phyloP scores from a whole-genome alignment of 345 rosid species.

The Citrus sinensis region DNA sequence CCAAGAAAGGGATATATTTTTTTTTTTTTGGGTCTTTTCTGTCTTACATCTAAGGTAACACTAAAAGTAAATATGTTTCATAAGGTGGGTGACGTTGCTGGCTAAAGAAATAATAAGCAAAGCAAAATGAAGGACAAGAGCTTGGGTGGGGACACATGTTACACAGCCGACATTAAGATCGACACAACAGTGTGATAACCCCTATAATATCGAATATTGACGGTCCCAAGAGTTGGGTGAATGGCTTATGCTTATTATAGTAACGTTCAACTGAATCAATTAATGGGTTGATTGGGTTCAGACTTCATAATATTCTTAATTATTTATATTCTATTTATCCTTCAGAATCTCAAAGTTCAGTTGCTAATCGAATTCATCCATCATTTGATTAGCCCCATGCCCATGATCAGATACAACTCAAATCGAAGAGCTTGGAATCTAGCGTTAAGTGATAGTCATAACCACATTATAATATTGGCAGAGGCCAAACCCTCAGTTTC shows the following conservation, averaged over 20 bases:
- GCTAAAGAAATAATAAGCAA: background rate
- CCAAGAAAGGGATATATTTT: background rate
- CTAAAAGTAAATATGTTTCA: too few species aligned
- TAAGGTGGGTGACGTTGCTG: too few species aligned
- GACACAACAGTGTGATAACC: background rate
- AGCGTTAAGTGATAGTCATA: background rate
- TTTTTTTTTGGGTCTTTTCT: background rate
- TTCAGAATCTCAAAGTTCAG: background rate
- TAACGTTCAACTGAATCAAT: background rate
- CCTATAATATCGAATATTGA: background rate
- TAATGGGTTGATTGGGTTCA: background rate
- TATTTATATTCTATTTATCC: background rate
- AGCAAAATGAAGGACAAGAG: background rate
- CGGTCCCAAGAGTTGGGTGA: background rate
- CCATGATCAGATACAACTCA: background rate
- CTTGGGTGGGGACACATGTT: background rate
- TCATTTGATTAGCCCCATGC: background rate
- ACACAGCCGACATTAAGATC: conserved; percentile 6
- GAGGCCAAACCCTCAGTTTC: background rate
- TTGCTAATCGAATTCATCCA: background rate
- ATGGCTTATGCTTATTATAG: background rate
- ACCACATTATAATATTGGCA: too few species aligned
- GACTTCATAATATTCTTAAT: background rate
- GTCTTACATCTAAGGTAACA: background rate
- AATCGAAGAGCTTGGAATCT: background rate